Percentiles rank a stretch among this genome's conserved stretches.
These are phyloP conservation scores for Tolypocladium endophyticum DNA, from an alignment of 2,329 filamentous ascomycete species.

Conservation along the genomic window DNA sequence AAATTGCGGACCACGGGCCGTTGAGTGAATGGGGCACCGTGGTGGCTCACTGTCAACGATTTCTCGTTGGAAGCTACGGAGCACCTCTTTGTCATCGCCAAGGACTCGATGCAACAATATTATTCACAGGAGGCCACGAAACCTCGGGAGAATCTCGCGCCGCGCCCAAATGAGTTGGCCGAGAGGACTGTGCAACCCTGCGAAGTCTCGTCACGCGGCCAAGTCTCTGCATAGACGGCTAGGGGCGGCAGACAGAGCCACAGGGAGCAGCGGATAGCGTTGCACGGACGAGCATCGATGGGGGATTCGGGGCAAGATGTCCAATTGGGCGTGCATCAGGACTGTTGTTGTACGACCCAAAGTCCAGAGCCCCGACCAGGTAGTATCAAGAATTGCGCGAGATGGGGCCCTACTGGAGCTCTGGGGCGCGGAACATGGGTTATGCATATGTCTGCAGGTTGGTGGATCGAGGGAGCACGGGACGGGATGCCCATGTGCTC, in stretches of 20 bases:
- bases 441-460: neutral
- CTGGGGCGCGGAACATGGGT: neutral
- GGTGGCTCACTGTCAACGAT: neutral
- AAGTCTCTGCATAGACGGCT: neutral
- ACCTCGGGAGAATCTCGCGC: neutral
- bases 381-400: neutral
- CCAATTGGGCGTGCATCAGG: neutral
- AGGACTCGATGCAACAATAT: neutral
- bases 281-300: neutral
- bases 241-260: neutral
- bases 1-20: neutral
- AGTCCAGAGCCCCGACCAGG: neutral
- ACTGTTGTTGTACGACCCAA: neutral
- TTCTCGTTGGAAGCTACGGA: neutral
- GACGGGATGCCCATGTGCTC: neutral
- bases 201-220: neutral
- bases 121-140: neutral
- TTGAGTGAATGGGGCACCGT: neutral
- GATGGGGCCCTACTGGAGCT: neutral
- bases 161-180: neutral
- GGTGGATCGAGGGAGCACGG: neutral
- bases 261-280: neutral
- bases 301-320: neutral
- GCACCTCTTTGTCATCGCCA: neutral
- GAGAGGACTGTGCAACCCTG: neutral